Evolutionary conservation across 306 rosid genomes (phyloP).

Genomic region (Acacia crassicarpa): DNA sequence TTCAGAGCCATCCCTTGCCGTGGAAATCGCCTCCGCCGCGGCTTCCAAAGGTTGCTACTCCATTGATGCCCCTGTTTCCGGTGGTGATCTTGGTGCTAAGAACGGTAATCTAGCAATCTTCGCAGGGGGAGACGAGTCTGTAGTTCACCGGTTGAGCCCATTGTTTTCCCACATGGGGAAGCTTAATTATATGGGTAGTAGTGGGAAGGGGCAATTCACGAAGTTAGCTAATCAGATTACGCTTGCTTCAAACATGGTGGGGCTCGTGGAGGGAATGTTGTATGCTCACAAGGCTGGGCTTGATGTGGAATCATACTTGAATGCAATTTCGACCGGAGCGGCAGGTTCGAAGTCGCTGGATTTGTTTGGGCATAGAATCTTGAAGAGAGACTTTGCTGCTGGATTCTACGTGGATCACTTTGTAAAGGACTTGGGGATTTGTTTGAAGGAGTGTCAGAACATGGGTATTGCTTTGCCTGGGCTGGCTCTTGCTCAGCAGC

Average conservation of each 20-base stretch:
- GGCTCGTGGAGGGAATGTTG: conserved; percentile 83
- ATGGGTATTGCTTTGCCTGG: conserved; percentile 86
- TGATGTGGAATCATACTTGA: conserved; percentile 59
- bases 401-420: conserved; percentile 85
- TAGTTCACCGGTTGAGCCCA: conserved; percentile 38
- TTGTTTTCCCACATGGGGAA: conserved; percentile 64
- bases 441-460: conserved; percentile 82
- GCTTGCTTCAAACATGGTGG: conserved; percentile 88
- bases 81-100: conserved; percentile 86
- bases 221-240: conserved; percentile 84
- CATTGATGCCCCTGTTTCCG: conserved; percentile 86
- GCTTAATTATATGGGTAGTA: conserved; percentile 79
- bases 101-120: conserved; percentile 75
- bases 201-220: conserved; percentile 89
- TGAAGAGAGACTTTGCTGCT: conserved; percentile 75
- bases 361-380: conserved; percentile 55
- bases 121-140: conserved; percentile 68
- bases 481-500: conserved; percentile 89
- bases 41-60: conserved; percentile 54
- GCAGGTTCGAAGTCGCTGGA: conserved; percentile 78
- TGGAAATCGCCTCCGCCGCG: conserved; percentile 62
- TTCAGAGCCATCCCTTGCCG: conserved; percentile 90
- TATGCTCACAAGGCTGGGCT: conserved; percentile 84
- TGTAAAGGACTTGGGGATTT: conserved; percentile 89
- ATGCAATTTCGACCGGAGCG: conserved; percentile 73